Evolutionary conservation across 1,139 yeast genomes (phyloP), one percentile per base, ranked within the genome.

Genomic region (Blastobotrys petasosporus): DNA sequence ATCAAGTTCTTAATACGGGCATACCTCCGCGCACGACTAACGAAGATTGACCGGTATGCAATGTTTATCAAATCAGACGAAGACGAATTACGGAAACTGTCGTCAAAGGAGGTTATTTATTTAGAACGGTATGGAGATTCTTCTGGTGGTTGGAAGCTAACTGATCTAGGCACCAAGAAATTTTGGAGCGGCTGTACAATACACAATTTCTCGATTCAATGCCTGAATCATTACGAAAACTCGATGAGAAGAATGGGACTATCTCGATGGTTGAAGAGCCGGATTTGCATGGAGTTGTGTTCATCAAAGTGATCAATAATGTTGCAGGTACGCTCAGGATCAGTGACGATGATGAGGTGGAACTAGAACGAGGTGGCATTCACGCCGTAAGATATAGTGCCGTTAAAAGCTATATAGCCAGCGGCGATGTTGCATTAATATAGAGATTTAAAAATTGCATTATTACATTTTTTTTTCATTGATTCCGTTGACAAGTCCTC

Each of bases 201-300:
- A 70, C 74, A 37, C 77, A 85, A 47, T 85, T 87, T 52, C 68
- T 92, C 50, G 71, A 73, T 48, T 74, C 77, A 46, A 65, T 90
- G 55, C 97, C 97, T 0, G 74, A 71, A 16, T 72, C 74, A 34
- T 66, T 87, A 47, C 86, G 82, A 36, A 77, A 79, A 13, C 68
- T 92, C 50, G 94, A 87, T 57, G 97, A 90, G 54, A 76, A 76
- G 2, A 74, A 78, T 13, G 94, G 90, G 3, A 85, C 85, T 2
- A 73, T 82, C 16, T 74, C 82, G 6, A 88, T 90, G 97, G 71
- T 88, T 1, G 82, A 78, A 13, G 74, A 73, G 53, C 97, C 97
- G 0, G 86, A 86, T 49, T 57, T 84, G 56, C 74, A 82, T 51
- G 77, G 73, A 51, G 85, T 92, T 3, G 96, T 92, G 2, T 86